phyloP scores from a whole-genome alignment of 2,329 filamentous ascomycete genomes.

The Exserohilum rostratum region DNA sequence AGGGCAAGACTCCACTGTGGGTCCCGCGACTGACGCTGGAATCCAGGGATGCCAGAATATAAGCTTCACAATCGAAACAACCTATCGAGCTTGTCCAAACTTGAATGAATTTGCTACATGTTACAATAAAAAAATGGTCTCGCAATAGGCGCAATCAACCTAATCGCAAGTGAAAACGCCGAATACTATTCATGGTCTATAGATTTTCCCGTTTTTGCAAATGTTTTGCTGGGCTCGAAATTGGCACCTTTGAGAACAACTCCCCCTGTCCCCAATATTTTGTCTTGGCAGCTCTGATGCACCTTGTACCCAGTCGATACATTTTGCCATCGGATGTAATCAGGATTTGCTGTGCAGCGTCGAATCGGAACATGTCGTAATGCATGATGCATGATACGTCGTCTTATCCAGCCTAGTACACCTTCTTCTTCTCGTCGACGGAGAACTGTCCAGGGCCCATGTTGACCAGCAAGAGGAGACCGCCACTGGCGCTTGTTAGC shows the following conservation, averaged over 20 bases:
- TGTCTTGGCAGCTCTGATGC: slow-evolving; percentile 1
- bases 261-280: slow-evolving; percentile 5
- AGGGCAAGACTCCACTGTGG: slow-evolving; percentile 15
- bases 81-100: background rate
- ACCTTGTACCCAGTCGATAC: slow-evolving; percentile 17
- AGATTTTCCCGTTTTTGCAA: slow-evolving; percentile 25
- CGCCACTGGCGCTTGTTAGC: slow-evolving; percentile 63
- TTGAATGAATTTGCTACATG: background rate
- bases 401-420: slow-evolving; percentile 74
- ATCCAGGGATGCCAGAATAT: background rate
- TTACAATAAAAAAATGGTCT: background rate
- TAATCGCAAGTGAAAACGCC: slow-evolving; percentile 32
- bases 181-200: slow-evolving; percentile 34
- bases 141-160: slow-evolving; percentile 13
- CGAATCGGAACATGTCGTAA: slow-evolving; percentile 22
- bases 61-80: no score
- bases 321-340: slow-evolving; percentile 31
- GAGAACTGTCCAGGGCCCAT: slow-evolving; percentile 97
- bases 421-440: slow-evolving; percentile 99
- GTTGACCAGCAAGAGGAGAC: slow-evolving; percentile 95
- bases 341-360: slow-evolving; percentile 24
- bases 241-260: slow-evolving; percentile 16
- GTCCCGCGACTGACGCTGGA: background rate
- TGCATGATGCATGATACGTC: slow-evolving; percentile 18
- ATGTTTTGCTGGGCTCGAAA: background rate